These are phyloP conservation scores for Komagataella phaffii DNA, from an alignment of 805 yeast species.

Conservation along the genomic window DNA sequence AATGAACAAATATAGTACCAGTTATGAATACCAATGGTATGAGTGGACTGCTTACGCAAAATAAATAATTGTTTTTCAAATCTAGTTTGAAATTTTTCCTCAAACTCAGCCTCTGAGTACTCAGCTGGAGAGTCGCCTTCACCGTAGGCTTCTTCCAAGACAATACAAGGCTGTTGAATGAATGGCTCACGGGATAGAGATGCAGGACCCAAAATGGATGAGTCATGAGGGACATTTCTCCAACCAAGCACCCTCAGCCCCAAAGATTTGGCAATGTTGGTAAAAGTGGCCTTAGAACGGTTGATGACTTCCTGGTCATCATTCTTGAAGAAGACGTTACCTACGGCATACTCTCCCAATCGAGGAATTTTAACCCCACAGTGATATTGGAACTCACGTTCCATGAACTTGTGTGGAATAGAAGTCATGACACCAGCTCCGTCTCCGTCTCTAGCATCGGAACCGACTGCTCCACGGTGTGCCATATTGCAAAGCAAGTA, in stretches of 20 bases:
- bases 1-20: slow-evolving; percentile 97
- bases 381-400: slow-evolving; percentile 68
- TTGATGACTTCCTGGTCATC: slow-evolving; percentile 54
- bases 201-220: slow-evolving; percentile 90
- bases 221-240: slow-evolving; percentile 92
- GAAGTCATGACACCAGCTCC: slow-evolving; percentile 97
- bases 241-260: slow-evolving; percentile 83
- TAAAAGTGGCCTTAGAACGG: slow-evolving; percentile 66
- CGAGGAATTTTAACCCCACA: slow-evolving; percentile 58
- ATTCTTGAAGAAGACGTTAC: slow-evolving; percentile 87
- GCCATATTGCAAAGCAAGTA: slow-evolving; percentile 92
- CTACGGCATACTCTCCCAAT: slow-evolving; percentile 85
- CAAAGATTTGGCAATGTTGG: slow-evolving; percentile 59
- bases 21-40: slow-evolving; percentile 84
- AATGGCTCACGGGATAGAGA: slow-evolving; percentile 87
- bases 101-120: slow-evolving; percentile 40
- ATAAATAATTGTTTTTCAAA: slow-evolving; percentile 80
- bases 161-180: slow-evolving; percentile 87
- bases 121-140: slow-evolving; percentile 19
- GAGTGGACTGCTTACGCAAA: slow-evolving; percentile 80
- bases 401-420: slow-evolving; percentile 79
- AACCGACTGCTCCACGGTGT: slow-evolving; percentile 95
- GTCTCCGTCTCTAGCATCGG: slow-evolving; percentile 94
- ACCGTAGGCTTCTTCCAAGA: slow-evolving; percentile 39
- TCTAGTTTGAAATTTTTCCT: slow-evolving; percentile 36